Evolutionary conservation across 352 stramenopile genomes (phyloP).

Genomic region (Pythium utonaiense): DNA sequence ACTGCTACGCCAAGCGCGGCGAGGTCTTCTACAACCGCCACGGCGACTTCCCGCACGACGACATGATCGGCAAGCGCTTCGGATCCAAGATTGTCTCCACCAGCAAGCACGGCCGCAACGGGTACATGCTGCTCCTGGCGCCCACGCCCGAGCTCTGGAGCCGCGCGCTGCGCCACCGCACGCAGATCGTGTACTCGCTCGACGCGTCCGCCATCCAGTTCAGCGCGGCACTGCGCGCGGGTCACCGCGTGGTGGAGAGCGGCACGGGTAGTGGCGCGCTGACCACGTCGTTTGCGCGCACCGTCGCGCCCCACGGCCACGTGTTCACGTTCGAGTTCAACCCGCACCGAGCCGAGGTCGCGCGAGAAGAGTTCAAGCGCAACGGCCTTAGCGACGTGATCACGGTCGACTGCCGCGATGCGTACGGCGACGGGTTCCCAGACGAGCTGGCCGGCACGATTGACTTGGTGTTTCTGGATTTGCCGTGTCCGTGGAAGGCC

Average conservation of each 20-base stretch:
- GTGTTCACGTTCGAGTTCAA: slow-evolving; percentile 99
- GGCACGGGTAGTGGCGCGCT: slow-evolving; percentile 92
- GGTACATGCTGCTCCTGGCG: slow-evolving; percentile 93
- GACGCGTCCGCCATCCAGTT: slow-evolving; percentile 93
- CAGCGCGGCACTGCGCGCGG: slow-evolving; percentile 86
- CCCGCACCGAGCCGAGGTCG: slow-evolving; percentile 87
- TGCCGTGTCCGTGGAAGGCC: slow-evolving; percentile 97
- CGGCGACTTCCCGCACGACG: slow-evolving; percentile 96
- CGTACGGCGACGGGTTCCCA: slow-evolving; percentile 90
- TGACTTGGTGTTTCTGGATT: slow-evolving; percentile 97
- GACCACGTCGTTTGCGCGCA: slow-evolving; percentile 90
- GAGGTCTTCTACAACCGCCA: slow-evolving; percentile 96
- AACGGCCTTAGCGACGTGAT: slow-evolving; percentile 92
- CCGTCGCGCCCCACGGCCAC: slow-evolving; percentile 86
- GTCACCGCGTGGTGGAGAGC: slow-evolving; percentile 91
- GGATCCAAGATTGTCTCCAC: slow-evolving; percentile 71
- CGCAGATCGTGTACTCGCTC: slow-evolving; percentile 97
- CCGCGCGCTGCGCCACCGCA: slow-evolving; percentile 88
- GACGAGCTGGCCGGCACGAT: slow-evolving; percentile 59
- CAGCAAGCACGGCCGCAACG: slow-evolving; percentile 73
- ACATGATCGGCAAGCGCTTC: slow-evolving; percentile 91
- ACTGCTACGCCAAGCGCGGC: slow-evolving; percentile 91
- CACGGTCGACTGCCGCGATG: slow-evolving; percentile 93
- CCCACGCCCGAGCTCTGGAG: slow-evolving; percentile 97
- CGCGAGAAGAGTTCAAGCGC: slow-evolving; percentile 91